These are phyloP conservation scores for Cubamyces sp. DNA, from an alignment of 768 basidiomycete genomes.

Conservation along the genomic window DNA sequence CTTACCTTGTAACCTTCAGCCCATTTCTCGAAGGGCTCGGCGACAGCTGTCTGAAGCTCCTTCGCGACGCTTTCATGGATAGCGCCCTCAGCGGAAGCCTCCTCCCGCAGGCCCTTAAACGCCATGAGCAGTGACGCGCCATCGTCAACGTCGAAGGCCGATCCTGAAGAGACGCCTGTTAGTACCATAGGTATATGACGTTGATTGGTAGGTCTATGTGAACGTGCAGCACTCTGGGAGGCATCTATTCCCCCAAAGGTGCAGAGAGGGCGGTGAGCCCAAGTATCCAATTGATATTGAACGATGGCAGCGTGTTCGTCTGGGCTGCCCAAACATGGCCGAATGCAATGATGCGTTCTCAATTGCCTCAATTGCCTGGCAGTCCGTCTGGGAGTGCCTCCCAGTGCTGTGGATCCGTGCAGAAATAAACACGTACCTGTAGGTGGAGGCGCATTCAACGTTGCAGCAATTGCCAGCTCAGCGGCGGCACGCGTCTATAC, in stretches of 20 bases:
- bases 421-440: constrained; percentile 43
- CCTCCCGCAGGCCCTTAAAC: constrained; percentile 79
- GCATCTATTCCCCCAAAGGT: no score
- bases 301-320: no score
- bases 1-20: constrained; percentile 71
- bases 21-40: constrained; percentile 83
- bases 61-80: constrained; percentile 71
- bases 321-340: no score
- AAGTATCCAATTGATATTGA: no score
- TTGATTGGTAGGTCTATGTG: no score
- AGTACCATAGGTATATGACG: no score
- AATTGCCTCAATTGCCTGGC: no score
- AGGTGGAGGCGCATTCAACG: constrained; percentile 55
- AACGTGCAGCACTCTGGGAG: no score
- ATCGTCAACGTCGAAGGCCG: constrained; percentile 79
- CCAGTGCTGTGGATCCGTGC: no score
- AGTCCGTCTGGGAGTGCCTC: no score
- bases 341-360: no score
- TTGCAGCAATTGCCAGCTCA: constrained; percentile 65
- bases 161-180: constrained; percentile 39
- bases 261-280: no score
- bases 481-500: constrained; percentile 71
- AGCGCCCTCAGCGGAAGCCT: constrained; percentile 73
- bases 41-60: constrained; percentile 76
- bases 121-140: constrained; percentile 82